Conservation (phyloP, 805 yeast species). For the Candida endomychidarum region DNA sequence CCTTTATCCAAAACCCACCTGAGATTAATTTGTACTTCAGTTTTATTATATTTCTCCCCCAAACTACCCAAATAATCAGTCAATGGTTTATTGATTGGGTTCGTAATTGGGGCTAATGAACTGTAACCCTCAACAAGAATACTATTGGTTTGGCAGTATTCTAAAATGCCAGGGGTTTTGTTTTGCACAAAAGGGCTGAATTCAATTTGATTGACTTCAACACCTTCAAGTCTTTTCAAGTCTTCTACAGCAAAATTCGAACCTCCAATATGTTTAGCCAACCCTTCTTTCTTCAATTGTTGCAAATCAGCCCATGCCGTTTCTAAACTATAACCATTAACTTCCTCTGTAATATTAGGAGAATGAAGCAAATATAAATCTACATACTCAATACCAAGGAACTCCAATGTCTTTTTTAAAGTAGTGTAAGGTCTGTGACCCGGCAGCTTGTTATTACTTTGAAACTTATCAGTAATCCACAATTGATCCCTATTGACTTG, state of each 20-base stretch:
- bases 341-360: conserved; percentile 45
- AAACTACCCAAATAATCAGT: conserved; percentile 30
- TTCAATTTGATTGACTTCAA: conserved; percentile 69
- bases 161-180: conserved; percentile 58
- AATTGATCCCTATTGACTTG: conserved; percentile 38
- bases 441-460: conserved; percentile 12
- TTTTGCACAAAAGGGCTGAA: conserved; percentile 64
- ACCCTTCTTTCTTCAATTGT: conserved; percentile 52
- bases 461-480: conserved; percentile 60
- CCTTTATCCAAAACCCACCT: conserved; percentile 46
- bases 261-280: conserved; percentile 65
- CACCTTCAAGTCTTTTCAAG: conserved; percentile 43
- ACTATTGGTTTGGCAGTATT: conserved; percentile 47
- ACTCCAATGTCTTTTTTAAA: conserved; percentile 33
- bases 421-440: conserved; percentile 18
- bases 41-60: conserved; percentile 36
- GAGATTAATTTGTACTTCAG: conserved; percentile 42
- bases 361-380: conserved; percentile 64
- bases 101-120: conserved; percentile 61
- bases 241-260: conserved; percentile 61
- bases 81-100: conserved; percentile 16
- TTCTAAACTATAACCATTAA: conserved; percentile 31
- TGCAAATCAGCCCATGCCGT: conserved; percentile 62
- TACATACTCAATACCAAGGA: conserved; percentile 50
- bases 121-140: conserved; percentile 65